Evolutionary conservation across 768 basidiomycete genomes (phyloP).

Genomic region (Termitomyces bulborhizus): DNA sequence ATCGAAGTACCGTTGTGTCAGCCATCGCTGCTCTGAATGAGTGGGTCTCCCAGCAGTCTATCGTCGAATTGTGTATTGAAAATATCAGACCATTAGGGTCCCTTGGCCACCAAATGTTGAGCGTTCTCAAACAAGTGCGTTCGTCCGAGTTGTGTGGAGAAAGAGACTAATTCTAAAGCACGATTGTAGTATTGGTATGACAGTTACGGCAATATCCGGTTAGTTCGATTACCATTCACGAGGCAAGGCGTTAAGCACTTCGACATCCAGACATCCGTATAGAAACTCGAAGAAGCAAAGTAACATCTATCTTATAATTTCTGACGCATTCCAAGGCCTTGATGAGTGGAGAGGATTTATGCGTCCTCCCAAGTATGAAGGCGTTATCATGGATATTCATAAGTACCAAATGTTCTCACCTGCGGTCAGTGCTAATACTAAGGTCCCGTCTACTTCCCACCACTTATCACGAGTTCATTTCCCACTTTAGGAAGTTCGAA

Average conservation of each 20-base stretch:
- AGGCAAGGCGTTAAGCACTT: not conserved
- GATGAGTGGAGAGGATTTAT: conserved; percentile 65
- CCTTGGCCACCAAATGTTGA: conserved; percentile 42
- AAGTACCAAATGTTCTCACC: conserved; percentile 71
- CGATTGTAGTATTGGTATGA: conserved; percentile 59
- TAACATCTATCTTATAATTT: conserved; percentile 61
- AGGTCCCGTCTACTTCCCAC: not conserved
- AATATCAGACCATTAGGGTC: conserved; percentile 66
- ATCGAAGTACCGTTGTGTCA: conserved; percentile 48
- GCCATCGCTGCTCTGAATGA: conserved; percentile 77
- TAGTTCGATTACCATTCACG: conserved; percentile 2
- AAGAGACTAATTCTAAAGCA: conserved; percentile 3
- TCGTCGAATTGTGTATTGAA: not conserved
- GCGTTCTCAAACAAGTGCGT: conserved; percentile 37
- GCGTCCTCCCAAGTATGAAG: conserved; percentile 41
- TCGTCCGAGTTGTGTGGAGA: not conserved
- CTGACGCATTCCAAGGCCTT: conserved; percentile 76
- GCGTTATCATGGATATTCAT: conserved; percentile 77
- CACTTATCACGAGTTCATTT: not conserved
- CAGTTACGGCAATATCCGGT: conserved; percentile 73
- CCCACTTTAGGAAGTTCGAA: conserved; percentile 33
- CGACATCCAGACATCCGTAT: conserved; percentile 25
- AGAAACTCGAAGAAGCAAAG: conserved; percentile 36
- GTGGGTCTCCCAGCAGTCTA: conserved; percentile 28
- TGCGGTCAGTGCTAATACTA: conserved; percentile 31